phyloP scores from a whole-genome alignment of 768 basidiomycete species.

The Cyclocybe aegerita region DNA sequence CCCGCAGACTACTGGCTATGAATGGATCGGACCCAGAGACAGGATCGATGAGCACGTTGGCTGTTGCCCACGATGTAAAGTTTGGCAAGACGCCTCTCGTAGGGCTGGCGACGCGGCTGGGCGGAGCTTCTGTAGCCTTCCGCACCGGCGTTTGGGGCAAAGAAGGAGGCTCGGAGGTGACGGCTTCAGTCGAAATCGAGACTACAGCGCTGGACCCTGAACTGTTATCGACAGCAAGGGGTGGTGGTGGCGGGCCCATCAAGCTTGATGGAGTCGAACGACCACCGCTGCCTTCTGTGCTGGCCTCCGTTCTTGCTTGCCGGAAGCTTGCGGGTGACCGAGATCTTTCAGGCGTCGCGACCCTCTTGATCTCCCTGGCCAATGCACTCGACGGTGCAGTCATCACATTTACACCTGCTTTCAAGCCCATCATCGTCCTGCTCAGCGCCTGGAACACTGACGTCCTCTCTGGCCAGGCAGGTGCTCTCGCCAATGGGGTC shows the following conservation, averaged over 20 bases:
- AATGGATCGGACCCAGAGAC: conserved; percentile 26
- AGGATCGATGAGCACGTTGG: conserved; percentile 23
- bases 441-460: conserved; percentile 57
- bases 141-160: conserved; percentile 3
- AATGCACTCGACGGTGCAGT: conserved; percentile 11
- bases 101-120: conserved; percentile 10
- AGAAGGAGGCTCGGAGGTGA: neutral
- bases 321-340: no score
- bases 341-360: neutral
- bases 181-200: neutral
- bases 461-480: conserved; percentile 37
- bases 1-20: conserved; percentile 32
- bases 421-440: conserved; percentile 51
- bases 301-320: no score
- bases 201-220: no score
- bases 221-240: no score
- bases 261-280: no score
- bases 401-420: conserved; percentile 1
- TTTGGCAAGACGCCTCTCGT: conserved; percentile 17
- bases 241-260: no score
- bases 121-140: neutral
- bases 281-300: no score
- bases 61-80: conserved; percentile 27
- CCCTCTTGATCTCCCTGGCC: neutral
- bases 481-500: conserved; percentile 13